Evolutionary conservation across 2,329 filamentous ascomycete genomes (phyloP), one percentile per base, ranked within the genome.

Genomic region (Phialophora tarda): DNA sequence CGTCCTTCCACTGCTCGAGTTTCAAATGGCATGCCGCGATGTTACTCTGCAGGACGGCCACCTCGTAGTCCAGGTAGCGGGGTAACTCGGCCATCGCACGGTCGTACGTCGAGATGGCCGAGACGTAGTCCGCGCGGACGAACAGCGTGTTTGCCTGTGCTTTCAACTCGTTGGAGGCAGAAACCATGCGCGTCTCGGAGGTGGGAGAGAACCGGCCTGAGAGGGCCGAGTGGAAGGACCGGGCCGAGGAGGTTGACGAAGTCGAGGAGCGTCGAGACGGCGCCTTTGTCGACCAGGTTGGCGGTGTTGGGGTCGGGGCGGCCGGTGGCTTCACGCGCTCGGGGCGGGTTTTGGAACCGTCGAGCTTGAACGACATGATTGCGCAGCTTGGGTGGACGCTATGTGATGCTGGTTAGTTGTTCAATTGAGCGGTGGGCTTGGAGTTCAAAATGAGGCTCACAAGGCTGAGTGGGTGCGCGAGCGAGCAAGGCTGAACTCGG

Each of bases 11-110:
- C 68, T 94, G 89, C 67, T 88, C 84, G 2, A 96, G 82, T 76
- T 96, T 96, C 62, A 98, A 78, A 73, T 97, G 88, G 75, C 93
- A 97, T 10, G 93, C 94, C 1, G 94, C 86, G 71, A 97, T 89
- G 80, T 98, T 98, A 76, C 91, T 93, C 66, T 89, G 88, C 5
- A 98, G 83, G 10, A 98, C 91, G 28, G 93, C 92, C 69, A 94
- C 84, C 72, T 97, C 92, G 79, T 92, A 97, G 76, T 94, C 88
- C 28, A 96, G 86, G 76, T 96, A 96, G 70, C 87, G 89, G 1
- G 94, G 94, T 74, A 92, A 93, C 7, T 88, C 85, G 12, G 87
- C 84, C 2, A 96, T 83, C 24, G 95, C 93, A 71, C 90, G 87
- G 74, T 93, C 89, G 79, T 98, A 98, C 67, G 86, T 89, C 71